Evolutionary conservation across 495 filamentous ascomycete species (phyloP).

Genomic region (Penicillium antarcticum): DNA sequence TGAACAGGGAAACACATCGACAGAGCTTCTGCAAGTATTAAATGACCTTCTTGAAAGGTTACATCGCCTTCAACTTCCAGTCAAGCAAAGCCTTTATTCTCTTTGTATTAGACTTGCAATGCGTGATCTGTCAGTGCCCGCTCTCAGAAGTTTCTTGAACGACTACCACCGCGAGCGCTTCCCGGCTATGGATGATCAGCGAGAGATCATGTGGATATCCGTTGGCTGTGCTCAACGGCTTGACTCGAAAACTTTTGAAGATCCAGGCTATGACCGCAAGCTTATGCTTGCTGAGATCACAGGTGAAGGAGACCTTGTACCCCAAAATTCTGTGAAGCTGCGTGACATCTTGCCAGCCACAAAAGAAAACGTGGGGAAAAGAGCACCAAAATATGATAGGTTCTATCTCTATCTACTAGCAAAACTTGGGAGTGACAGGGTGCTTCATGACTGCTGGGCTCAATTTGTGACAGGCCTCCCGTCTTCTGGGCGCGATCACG

Average conservation of each 20-base stretch:
- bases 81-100: slow-evolving; percentile 23
- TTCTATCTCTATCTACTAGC: slow-evolving; percentile 24
- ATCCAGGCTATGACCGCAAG: slow-evolving; percentile 17
- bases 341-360: slow-evolving; percentile 17
- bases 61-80: slow-evolving; percentile 5
- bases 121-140: slow-evolving; percentile 22
- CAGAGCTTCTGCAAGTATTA: slow-evolving; percentile 28
- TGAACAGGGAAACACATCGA: slow-evolving; percentile 14
- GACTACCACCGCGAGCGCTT: slow-evolving; percentile 3
- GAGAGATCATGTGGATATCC: slow-evolving; percentile 13
- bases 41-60: slow-evolving; percentile 28
- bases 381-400: background rate
- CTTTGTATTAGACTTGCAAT: slow-evolving; percentile 16
- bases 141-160: slow-evolving; percentile 24
- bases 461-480: slow-evolving; percentile 9
- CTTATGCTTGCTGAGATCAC: slow-evolving; percentile 25
- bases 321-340: slow-evolving; percentile 4
- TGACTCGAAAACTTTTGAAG: slow-evolving; percentile 19
- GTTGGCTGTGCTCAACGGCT: slow-evolving; percentile 18
- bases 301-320: slow-evolving; percentile 13
- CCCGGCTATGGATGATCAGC: background rate
- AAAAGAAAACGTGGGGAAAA: background rate
- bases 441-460: slow-evolving; percentile 19
- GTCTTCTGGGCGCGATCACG: slow-evolving; percentile 2
- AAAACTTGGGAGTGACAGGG: slow-evolving; percentile 9